phyloP scores from a whole-genome alignment of 2,329 filamentous ascomycete species.

The Aureobasidium musti region DNA sequence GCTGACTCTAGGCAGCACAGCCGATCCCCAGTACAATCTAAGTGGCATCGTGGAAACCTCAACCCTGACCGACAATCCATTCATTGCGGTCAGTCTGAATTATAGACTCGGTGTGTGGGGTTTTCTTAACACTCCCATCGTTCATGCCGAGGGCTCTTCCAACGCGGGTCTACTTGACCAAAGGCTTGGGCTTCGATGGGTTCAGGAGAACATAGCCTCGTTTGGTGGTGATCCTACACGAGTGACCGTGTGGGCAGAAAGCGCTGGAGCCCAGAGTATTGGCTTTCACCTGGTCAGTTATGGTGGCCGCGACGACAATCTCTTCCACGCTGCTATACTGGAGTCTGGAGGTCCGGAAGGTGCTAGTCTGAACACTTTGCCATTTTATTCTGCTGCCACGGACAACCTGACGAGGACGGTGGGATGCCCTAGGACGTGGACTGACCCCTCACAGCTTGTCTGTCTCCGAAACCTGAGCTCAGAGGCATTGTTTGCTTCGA shows the following conservation, averaged over 20 bases:
- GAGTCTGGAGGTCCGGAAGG: slow-evolving; percentile 45
- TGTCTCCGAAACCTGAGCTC: slow-evolving; percentile 32
- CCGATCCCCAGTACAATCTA: slow-evolving; percentile 34
- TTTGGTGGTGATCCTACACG: slow-evolving; percentile 63
- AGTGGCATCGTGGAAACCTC: slow-evolving; percentile 44
- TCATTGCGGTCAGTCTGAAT: slow-evolving; percentile 58
- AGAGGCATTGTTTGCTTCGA: slow-evolving; percentile 31
- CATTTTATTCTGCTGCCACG: slow-evolving; percentile 30
- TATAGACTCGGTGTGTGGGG: slow-evolving; percentile 57
- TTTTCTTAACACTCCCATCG: slow-evolving; percentile 53
- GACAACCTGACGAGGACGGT: slow-evolving; percentile 32
- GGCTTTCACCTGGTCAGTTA: slow-evolving; percentile 47
- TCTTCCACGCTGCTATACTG: slow-evolving; percentile 49
- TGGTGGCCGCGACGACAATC: slow-evolving; percentile 46
- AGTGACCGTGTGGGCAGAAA: slow-evolving; percentile 64
- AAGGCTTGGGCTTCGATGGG: slow-evolving; percentile 60
- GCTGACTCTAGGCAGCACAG: slow-evolving; percentile 31
- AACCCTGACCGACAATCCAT: slow-evolving; percentile 54
- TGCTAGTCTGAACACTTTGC: slow-evolving; percentile 29
- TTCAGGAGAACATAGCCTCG: slow-evolving; percentile 58
- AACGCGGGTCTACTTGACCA: slow-evolving; percentile 69
- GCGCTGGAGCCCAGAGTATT: slow-evolving; percentile 48
- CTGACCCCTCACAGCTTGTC: slow-evolving; percentile 28
- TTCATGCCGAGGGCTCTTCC: slow-evolving; percentile 47
- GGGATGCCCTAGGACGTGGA: slow-evolving; percentile 32